Evolutionary conservation across 768 basidiomycete genomes (phyloP), one percentile per base, ranked within the genome.

Genomic region (Pleurotus pulmonarius): DNA sequence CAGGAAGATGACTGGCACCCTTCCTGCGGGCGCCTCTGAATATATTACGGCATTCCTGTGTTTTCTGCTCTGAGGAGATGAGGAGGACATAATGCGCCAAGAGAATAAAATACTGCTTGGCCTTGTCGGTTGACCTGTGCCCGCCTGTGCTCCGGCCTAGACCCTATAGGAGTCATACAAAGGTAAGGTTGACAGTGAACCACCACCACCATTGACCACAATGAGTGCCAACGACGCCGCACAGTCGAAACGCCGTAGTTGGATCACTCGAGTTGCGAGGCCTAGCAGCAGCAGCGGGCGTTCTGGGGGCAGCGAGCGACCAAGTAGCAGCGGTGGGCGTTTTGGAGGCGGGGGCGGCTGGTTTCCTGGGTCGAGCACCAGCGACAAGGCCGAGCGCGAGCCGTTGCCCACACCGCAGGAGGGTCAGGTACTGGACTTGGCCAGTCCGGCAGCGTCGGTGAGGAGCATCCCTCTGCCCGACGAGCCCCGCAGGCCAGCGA

Each of bases 261-360:
- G 77, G 75, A 62, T 70, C 41, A 59, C 71, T 22, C 51, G 56
- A 22, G 73, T 72, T 60, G 68, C 73, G 16, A 61, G 73, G 40
- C 68, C 73, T 6, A 64, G 68, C 43, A 70, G 68, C 60, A 70
- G 67, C 46, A 56, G 62, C 15, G 65, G 67, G 46, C 52, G 65
- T 20, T 63, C 64, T 25, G 20, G 46, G 16, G 63, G 63, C n/a
- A 60, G 57, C 44, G 58, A 54, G 20, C 46, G 59, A 46, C 49
- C 56, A 18, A 49, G 49, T 29, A 58, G 64, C 29, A 58, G 58
- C 37, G 44, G 61, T 43, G 37, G 49, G 49, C 49, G 43, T 34
- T 25, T 56, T 57, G 29, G 49, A 48, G 18, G 46, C 51, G 49
- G 46, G 56, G 22, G 56, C 44, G 46, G 52, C 45, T 40, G 59